Evolutionary conservation across 2,329 filamentous ascomycete species (phyloP), one percentile per base, ranked within the genome.

Genomic region (Penicillium crustosum): DNA sequence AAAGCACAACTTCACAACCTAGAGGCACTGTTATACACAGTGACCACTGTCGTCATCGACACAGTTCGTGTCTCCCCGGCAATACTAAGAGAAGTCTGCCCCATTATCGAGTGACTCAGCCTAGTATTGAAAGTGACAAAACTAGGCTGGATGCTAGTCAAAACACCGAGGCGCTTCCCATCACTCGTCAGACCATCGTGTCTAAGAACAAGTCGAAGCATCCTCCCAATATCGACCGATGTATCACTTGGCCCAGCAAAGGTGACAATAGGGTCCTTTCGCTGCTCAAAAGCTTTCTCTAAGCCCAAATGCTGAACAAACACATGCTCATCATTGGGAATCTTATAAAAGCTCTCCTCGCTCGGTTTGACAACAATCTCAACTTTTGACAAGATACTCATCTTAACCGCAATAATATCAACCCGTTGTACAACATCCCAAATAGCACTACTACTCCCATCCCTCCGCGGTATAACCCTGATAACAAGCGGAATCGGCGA

Each of bases 51-150:
- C 35, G 19, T 23, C 43, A 19, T 33, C 21, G 19, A 49, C n/a
- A 55, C 27, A 41, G 9, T 19, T 10, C 29, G 44, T 27, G 44
- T 60, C 52, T 61, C 53, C 27, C 50, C 60, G 2, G 60, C 60
- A 48, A 66, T 35, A 25, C 51, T 62, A 45, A 68, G 48, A 31
- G 56, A 64, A 6, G 61, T 19, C 29, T 58, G 31, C 53, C 50
- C 61, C 17, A 57, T 33, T 21, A 63, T 25, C n/a, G 21, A 15
- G 33, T 67, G 60, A 6, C 42, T 49, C 36, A 59, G 56, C 39
- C 43, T 56, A 8, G 66, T 66, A 44, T 60, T 61, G 39, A 59
- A 67, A 2, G 65, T 65, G 39, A 64, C 23, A 39, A 65, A 60
- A 52, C 65, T 60, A 15, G 65, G 64, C 23, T 50, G 57, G 21